Base-by-base conservation (phyloP, 345 rosid species). In the Acer negundo region DNA sequence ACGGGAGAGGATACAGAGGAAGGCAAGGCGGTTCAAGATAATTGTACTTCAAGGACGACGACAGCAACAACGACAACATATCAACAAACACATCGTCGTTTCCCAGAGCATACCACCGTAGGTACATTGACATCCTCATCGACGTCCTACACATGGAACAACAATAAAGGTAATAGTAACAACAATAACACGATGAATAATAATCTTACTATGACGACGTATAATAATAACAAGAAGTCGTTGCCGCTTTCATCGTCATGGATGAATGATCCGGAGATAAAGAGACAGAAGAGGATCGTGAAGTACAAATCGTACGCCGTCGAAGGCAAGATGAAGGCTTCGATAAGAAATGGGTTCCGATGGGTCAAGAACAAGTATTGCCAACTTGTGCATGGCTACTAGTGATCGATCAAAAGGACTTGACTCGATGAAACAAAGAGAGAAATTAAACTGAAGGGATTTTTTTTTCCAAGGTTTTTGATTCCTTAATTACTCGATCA, bases 291-390 rank as follows among this genome's bases (percentile, higher is more conserved):
- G 13, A 79, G 90, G 24, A 77, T 89, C 23, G 80, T 76, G 0
- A 84, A 69, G 79, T 87, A 89, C 78, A 84, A 80, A 67, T 49
- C 84, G 0, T 89, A 85, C 0, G 81, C 81, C 0, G 79, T 79
- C 0, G 89, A 84, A 76, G 80, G 86, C 5, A 62, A 72, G 28
- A 19, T 86, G 58, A 86, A 80, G 55, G 47, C 74, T 5, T 81
- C 89, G 8, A 40, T 89, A 0, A 75, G 75, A 47, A 71, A 23
- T 8, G 78, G 90, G 15, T n/a, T 82, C 10, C 82, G 81, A 0
- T 86, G 93, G 89, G 67, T 86, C 63, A 89, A 86, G 84, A 79
- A 70, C 79, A 88, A 83, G 81, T 88, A 78, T 42, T 35, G 78
- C 11, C 44, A 68, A 6, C 19, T 81, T 3, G 82, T 86, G 26